Evolutionary conservation across 192 early-diverging fungal genomes (phyloP).

Genomic region (Mortierella alpina): DNA sequence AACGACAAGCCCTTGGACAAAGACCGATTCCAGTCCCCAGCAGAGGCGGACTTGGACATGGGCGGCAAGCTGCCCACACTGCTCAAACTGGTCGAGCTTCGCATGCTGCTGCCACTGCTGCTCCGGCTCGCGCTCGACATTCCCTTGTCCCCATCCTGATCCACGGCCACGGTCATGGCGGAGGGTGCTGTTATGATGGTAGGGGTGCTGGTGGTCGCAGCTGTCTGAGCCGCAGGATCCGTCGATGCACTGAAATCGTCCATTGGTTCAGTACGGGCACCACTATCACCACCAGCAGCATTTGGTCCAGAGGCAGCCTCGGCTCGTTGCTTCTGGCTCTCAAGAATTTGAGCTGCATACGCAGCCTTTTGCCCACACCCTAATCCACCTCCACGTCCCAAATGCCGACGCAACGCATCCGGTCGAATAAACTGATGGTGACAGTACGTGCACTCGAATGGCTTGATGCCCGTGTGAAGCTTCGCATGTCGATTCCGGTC

Average conservation of each 20-base stretch:
- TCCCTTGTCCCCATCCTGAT: not conserved
- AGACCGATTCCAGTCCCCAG: no score
- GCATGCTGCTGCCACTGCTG: conserved; percentile 42
- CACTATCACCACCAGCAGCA: no score
- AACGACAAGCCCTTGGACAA: not conserved
- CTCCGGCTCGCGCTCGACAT: conserved; percentile 24
- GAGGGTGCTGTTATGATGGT: no score
- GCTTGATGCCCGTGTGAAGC: conserved; percentile 80
- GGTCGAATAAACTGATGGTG: conserved; percentile 78
- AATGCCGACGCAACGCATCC: conserved; percentile 78
- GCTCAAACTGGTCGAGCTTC: conserved; percentile 34
- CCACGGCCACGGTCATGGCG: no score
- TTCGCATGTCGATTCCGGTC: conserved; percentile 88
- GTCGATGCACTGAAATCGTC: no score
- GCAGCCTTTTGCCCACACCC: conserved; percentile 63
- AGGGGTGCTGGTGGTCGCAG: not conserved
- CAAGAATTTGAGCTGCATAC: conserved; percentile 3
- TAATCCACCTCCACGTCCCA: conserved; percentile 55
- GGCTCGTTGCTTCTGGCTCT: not conserved
- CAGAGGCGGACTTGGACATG: no score
- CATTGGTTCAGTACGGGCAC: no score
- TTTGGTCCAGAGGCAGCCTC: not conserved
- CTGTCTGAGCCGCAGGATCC: not conserved
- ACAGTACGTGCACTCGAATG: conserved; percentile 74
- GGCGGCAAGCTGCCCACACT: conserved; percentile 19